Evolutionary conservation across 345 rosid species (phyloP).

Genomic region (Atalantia buxifolia): DNA sequence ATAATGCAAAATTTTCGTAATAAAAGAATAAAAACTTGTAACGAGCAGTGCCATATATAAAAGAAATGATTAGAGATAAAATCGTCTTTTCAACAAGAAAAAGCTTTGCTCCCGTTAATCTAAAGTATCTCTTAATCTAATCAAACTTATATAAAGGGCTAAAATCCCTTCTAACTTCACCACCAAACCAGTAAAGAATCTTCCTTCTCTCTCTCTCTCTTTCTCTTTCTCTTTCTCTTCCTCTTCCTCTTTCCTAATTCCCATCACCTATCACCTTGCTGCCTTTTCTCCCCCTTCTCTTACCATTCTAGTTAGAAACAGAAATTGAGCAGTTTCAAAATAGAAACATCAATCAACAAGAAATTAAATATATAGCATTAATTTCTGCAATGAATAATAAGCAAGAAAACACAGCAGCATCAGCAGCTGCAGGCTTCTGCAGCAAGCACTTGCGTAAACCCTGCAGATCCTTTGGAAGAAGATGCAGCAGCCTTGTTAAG

Average conservation of each 20-base stretch:
- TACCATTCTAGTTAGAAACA: neutral
- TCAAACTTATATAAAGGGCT: slow-evolving; percentile 32
- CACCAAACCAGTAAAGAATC: slow-evolving; percentile 11
- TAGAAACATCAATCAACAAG: neutral
- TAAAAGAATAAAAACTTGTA: too few species aligned
- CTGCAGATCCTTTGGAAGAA: slow-evolving; percentile 37
- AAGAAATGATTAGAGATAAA: neutral
- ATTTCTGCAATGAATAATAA: slow-evolving; percentile 3
- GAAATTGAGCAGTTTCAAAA: neutral
- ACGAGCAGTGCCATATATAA: too few species aligned
- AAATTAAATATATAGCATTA: neutral
- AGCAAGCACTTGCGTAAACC: slow-evolving; percentile 27
- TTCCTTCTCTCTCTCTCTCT: neutral
- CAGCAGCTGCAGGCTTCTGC: slow-evolving; percentile 19
- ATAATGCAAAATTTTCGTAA: too few species aligned
- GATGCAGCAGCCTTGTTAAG: slow-evolving; percentile 46
- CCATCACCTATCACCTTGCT: too few species aligned
- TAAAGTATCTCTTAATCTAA: neutral
- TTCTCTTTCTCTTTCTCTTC: slow-evolving; percentile 5
- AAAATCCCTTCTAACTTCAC: slow-evolving; percentile 12
- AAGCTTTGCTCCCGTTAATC: neutral
- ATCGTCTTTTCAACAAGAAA: slow-evolving; percentile 12
- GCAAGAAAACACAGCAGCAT: slow-evolving; percentile 15
- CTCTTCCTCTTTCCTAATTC: too few species aligned
- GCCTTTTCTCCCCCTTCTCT: neutral